Evolutionary conservation across 495 filamentous ascomycete genomes (phyloP).

Genomic region (Cudoniella acicularis): DNA sequence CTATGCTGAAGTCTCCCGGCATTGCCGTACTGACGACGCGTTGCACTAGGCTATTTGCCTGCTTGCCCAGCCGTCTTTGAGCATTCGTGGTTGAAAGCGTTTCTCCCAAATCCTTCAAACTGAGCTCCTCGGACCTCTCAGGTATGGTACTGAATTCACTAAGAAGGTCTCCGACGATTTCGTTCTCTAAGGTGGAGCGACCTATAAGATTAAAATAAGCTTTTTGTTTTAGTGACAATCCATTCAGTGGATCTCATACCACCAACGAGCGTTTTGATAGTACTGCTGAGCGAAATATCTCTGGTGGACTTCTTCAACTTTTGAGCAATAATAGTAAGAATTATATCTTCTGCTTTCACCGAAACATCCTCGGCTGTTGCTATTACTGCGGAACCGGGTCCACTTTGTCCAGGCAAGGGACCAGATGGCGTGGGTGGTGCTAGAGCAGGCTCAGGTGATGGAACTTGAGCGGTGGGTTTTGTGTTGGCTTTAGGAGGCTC

Average conservation of each 20-base stretch:
- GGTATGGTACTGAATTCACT: slow-evolving; percentile 97
- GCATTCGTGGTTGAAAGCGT: slow-evolving; percentile 84
- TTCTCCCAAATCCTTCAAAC: slow-evolving; percentile 88
- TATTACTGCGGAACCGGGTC: not conserved
- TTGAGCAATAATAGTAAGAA: not conserved
- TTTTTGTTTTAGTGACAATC: not conserved
- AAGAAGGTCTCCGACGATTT: slow-evolving; percentile 87
- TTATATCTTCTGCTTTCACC: not conserved
- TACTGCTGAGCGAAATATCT: not conserved
- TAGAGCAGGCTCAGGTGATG: not conserved
- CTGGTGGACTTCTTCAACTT: slow-evolving; percentile 7
- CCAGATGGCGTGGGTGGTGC: not conserved
- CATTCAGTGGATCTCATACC: not conserved
- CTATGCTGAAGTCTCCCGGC: slow-evolving; percentile 97
- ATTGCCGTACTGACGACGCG: slow-evolving; percentile 89
- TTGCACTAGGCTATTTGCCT: slow-evolving; percentile 84
- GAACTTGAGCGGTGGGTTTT: not conserved
- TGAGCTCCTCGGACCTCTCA: slow-evolving; percentile 96
- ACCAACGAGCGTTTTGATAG: slow-evolving; percentile 3
- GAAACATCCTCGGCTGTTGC: not conserved
- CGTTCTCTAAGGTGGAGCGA: slow-evolving; percentile 92
- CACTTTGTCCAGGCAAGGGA: not conserved
- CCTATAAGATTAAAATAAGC: slow-evolving; percentile 41
- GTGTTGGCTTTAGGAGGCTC: not conserved
- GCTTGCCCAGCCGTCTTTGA: slow-evolving; percentile 93